Evolutionary conservation across 768 basidiomycete genomes (phyloP).

Genomic region (Tricholoma sp.): DNA sequence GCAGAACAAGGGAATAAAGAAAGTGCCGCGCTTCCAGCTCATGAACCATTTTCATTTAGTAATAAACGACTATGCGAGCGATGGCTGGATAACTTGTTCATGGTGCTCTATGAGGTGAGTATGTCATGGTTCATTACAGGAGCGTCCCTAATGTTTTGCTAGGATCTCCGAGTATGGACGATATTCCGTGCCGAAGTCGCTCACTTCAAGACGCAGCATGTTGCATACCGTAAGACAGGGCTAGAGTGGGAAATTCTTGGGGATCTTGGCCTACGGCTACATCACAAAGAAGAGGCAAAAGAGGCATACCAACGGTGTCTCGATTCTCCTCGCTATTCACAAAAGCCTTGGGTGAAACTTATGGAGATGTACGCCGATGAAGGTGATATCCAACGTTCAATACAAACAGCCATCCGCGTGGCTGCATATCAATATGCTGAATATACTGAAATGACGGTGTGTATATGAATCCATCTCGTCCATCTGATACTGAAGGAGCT

Average conservation of each 20-base stretch:
- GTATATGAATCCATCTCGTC: slow-evolving; percentile 23
- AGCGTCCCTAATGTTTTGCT: neutral
- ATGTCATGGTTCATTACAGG: neutral
- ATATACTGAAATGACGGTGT: slow-evolving; percentile 83
- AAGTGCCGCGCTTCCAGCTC: slow-evolving; percentile 25
- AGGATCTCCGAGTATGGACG: slow-evolving; percentile 98
- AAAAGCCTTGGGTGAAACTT: slow-evolving; percentile 90
- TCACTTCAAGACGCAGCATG: slow-evolving; percentile 98
- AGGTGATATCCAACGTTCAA: slow-evolving; percentile 83
- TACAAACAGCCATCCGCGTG: slow-evolving; percentile 90
- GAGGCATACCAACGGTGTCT: slow-evolving; percentile 96
- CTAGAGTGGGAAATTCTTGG: slow-evolving; percentile 98
- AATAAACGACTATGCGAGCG: slow-evolving; percentile 96
- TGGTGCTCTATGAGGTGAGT: slow-evolving; percentile 93
- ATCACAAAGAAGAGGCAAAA: slow-evolving; percentile 98
- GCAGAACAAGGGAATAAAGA: slow-evolving; percentile 36
- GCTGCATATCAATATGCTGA: slow-evolving; percentile 91
- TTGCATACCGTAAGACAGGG: slow-evolving; percentile 95
- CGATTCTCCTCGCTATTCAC: slow-evolving; percentile 78
- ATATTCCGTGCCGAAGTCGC: slow-evolving; percentile 98
- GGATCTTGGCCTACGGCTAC: slow-evolving; percentile 86
- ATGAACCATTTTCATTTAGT: slow-evolving; percentile 84
- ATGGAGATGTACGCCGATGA: slow-evolving; percentile 98
- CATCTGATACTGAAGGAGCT: slow-evolving; percentile 4
- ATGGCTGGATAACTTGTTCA: slow-evolving; percentile 97